Conservation (phyloP, 179 eudicot species). For the Vitellaria paradoxa region DNA sequence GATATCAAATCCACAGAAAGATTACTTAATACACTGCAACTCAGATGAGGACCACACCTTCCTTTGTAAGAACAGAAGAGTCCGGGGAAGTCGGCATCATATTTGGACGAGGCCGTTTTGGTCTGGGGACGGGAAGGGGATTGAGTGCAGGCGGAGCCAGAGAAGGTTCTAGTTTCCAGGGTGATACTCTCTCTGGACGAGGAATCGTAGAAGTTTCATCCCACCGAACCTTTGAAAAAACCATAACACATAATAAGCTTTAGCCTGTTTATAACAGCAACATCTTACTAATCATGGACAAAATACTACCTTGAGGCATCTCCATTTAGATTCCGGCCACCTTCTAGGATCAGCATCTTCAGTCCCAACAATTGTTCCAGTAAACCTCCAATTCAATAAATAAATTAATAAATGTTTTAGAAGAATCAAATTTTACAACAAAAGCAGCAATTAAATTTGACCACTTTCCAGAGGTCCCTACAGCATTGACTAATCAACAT, state of each 20-base stretch:
- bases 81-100: conserved; percentile 67
- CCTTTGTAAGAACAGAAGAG: conserved; percentile 73
- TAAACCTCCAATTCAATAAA: conserved; percentile 50
- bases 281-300: not conserved
- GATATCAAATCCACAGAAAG: not conserved
- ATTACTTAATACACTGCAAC: not conserved
- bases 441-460: not conserved
- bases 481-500: not conserved
- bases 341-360: conserved; percentile 74
- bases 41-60: conserved; percentile 46
- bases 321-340: conserved; percentile 92
- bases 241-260: not conserved
- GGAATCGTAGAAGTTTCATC: conserved; percentile 85
- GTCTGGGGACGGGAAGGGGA: conserved; percentile 77
- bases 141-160: conserved; percentile 69
- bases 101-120: conserved; percentile 72
- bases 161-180: conserved; percentile 94
- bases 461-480: not conserved
- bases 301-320: conserved; percentile 71
- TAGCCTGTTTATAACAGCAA: not conserved
- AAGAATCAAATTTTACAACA: not conserved
- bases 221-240: conserved; percentile 72
- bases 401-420: not conserved
- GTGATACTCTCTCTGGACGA: conserved; percentile 95
- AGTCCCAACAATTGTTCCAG: conserved; percentile 92